These are phyloP conservation scores for Kluyveromyces sp. DNA, from an alignment of 1,139 yeast genomes.

Conservation along the genomic window DNA sequence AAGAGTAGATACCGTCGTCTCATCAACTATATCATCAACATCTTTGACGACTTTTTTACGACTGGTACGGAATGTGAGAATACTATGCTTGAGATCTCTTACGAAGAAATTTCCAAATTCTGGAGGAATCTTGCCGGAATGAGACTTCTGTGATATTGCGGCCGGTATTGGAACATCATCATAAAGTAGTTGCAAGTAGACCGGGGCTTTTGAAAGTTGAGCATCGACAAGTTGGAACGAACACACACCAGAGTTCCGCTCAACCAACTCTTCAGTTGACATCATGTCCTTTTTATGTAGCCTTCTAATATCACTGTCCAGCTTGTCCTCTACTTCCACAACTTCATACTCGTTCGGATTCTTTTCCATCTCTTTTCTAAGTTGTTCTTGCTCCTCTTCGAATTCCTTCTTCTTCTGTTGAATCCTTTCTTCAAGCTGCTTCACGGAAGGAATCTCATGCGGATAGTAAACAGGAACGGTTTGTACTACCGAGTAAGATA, in stretches of 20 bases:
- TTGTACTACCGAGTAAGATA: constrained; percentile 59
- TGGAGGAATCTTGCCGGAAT: constrained; percentile 25
- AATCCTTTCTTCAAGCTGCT: constrained; percentile 36
- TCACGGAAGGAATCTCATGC: constrained; percentile 44
- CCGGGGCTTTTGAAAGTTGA: constrained; percentile 40
- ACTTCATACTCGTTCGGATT: constrained; percentile 60
- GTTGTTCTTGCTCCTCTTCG: constrained; percentile 36
- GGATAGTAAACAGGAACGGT: constrained; percentile 54
- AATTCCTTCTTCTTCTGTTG: constrained; percentile 36
- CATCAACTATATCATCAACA: constrained; percentile 44
- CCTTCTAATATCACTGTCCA: constrained; percentile 22
- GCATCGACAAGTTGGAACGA: constrained; percentile 49
- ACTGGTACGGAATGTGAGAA: constrained; percentile 48
- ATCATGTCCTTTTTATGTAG: constrained; percentile 41
- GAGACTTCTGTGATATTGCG: constrained; percentile 43
- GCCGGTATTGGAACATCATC: constrained; percentile 62
- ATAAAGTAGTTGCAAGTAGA: constrained; percentile 50
- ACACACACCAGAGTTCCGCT: constrained; percentile 56
- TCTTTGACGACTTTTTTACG: constrained; percentile 43
- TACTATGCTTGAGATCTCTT: constrained; percentile 62
- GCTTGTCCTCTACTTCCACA: constrained; percentile 44
- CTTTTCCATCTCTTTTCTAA: constrained; percentile 46
- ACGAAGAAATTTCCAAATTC: constrained; percentile 55
- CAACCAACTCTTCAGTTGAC: constrained; percentile 46
- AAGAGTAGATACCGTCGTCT: constrained; percentile 43